Percentiles rank a stretch among this genome's conserved stretches.
Conservation (phyloP, 2,329 filamentous ascomycete species). For the Teratosphaeria gauchensis region DNA sequence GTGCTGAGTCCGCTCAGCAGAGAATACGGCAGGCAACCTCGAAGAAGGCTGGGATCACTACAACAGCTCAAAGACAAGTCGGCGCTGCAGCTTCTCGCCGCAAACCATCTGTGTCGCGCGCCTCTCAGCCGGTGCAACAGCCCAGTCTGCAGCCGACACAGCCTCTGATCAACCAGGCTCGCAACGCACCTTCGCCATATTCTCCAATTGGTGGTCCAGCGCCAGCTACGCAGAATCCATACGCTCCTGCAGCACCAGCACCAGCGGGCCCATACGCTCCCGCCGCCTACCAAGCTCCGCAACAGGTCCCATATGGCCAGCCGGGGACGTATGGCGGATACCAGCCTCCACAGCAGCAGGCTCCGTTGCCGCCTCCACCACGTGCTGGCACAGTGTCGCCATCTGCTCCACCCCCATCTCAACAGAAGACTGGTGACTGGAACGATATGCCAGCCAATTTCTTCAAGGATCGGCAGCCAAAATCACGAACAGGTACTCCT, state of each 20-base stretch:
- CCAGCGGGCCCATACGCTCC: slow-evolving; percentile 24
- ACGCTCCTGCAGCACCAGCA: slow-evolving; percentile 39
- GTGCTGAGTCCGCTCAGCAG: slow-evolving; percentile 76
- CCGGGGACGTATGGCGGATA: slow-evolving; percentile 31
- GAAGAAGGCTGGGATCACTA: slow-evolving; percentile 37
- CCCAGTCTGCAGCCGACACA: slow-evolving; percentile 29
- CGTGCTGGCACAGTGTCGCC: slow-evolving; percentile 59
- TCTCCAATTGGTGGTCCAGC: slow-evolving; percentile 24
- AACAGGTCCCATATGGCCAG: slow-evolving; percentile 27
- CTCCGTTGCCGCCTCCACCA: slow-evolving; percentile 48
- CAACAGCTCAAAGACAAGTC: slow-evolving; percentile 32
- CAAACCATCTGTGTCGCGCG: slow-evolving; percentile 8
- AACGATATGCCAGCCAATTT: slow-evolving; percentile 87
- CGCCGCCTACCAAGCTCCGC: slow-evolving; percentile 35
- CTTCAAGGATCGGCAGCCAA: slow-evolving; percentile 49
- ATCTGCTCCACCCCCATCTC: slow-evolving; percentile 55
- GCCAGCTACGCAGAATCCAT: slow-evolving; percentile 5
- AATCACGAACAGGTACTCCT: slow-evolving; percentile 65
- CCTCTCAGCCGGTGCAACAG: slow-evolving; percentile 5
- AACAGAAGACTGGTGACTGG: slow-evolving; percentile 69
- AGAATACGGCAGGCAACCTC: slow-evolving; percentile 77
- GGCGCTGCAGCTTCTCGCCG: slow-evolving; percentile 27
- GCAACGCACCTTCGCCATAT: slow-evolving; percentile 28
- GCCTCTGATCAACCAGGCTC: slow-evolving; percentile 26
- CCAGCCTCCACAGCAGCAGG: slow-evolving; percentile 35